phyloP scores from a whole-genome alignment of 2,329 filamentous ascomycete genomes.

The Phyllosticta capitalensis region DNA sequence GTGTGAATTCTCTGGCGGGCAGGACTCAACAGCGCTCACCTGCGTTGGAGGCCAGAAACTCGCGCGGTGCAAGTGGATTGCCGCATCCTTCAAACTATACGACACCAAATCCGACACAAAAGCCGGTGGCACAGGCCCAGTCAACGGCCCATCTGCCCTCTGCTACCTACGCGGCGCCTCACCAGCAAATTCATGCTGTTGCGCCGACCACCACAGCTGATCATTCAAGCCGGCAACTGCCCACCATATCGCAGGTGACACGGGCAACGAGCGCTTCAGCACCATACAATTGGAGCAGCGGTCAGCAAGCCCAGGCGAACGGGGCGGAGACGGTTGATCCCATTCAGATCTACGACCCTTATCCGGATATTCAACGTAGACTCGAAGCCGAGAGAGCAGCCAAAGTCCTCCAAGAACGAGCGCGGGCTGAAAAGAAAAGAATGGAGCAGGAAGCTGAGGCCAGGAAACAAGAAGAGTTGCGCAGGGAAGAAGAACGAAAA shows the following conservation, averaged over 20 bases:
- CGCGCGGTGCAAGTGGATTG: background rate
- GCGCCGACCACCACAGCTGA: background rate
- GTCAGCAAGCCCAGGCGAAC: background rate
- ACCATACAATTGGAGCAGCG: background rate
- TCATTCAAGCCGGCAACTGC: constrained; percentile 1
- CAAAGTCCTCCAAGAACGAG: constrained; percentile 25
- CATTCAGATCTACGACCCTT: constrained; percentile 45
- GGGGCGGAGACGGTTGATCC: constrained; percentile 39
- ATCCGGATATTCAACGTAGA: constrained; percentile 39
- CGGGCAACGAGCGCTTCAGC: background rate
- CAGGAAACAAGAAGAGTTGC: constrained; percentile 13
- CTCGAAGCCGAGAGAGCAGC: constrained; percentile 23
- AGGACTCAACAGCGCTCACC: background rate
- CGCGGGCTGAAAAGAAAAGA: constrained; percentile 24
- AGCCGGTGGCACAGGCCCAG: background rate
- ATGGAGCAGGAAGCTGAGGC: constrained; percentile 19
- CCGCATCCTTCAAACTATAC: background rate
- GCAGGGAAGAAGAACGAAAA: constrained; percentile 17
- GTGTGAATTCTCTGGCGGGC: constrained; percentile 3
- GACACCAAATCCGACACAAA: background rate
- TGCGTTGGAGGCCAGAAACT: background rate
- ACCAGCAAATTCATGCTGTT: background rate
- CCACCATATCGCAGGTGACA: constrained; percentile 5
- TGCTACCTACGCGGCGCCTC: background rate
- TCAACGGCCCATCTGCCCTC: background rate